Conservation (phyloP, 805 yeast genomes). For the Spathaspora girioi region DNA sequence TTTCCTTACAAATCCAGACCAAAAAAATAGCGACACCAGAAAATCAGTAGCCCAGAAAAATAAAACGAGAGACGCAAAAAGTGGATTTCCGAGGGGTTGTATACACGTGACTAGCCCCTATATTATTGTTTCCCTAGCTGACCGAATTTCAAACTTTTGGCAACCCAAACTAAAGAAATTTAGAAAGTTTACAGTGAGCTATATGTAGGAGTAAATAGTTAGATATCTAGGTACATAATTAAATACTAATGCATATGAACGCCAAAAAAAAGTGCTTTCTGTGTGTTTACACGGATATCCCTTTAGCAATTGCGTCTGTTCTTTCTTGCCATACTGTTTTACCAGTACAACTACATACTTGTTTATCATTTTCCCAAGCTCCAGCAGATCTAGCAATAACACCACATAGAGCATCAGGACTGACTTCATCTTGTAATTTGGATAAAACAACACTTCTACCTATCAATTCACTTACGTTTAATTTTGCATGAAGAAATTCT, state of each 20-base stretch:
- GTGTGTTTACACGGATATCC: constrained; percentile 31
- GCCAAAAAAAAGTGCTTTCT: too few species aligned
- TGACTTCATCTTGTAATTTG: constrained; percentile 31
- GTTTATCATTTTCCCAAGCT: constrained; percentile 92
- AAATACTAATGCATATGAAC: too few species aligned
- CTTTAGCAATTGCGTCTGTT: constrained; percentile 63
- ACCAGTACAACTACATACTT: constrained; percentile 92
- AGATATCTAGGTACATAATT: too few species aligned
- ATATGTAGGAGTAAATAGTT: too few species aligned
- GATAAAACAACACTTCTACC: constrained; percentile 65
- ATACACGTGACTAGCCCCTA: neutral
- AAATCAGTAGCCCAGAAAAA: too few species aligned
- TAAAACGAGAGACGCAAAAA: too few species aligned
- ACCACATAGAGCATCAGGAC: constrained; percentile 59
- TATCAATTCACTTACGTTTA: constrained; percentile 57
- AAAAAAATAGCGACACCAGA: too few species aligned
- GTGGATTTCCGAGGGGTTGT: neutral
- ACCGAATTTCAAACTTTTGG: neutral
- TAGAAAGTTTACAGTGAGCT: too few species aligned
- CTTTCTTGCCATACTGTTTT: constrained; percentile 96
- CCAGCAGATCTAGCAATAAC: constrained; percentile 97
- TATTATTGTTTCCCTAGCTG: neutral
- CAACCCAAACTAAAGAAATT: too few species aligned
- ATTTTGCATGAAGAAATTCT: constrained; percentile 35
- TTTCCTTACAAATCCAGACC: too few species aligned